These are phyloP conservation scores for Brachypodium distachyon DNA, from an alignment of 202 grass and related monocot genomes.

Conservation along the genomic window DNA sequence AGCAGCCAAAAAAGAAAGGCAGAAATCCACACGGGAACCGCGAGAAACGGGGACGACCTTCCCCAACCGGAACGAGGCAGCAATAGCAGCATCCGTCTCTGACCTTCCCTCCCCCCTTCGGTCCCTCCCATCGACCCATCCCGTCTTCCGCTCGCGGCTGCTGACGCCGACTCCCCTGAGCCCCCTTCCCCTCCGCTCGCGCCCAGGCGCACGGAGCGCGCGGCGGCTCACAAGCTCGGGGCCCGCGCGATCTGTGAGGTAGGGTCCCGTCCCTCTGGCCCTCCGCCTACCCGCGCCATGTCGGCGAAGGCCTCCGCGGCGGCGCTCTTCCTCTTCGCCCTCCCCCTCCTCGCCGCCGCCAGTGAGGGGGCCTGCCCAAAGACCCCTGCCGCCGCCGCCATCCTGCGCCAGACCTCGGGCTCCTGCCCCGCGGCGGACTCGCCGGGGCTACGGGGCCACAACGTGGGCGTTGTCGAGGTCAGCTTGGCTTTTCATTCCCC, in stretches of 20 bases:
- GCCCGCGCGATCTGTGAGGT: neutral
- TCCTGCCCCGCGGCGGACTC: neutral
- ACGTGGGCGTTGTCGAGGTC: slow-evolving; percentile 26
- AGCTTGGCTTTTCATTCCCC: neutral
- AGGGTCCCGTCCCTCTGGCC: too few species aligned
- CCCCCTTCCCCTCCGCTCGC: neutral
- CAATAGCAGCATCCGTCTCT: neutral
- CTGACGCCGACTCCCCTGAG: neutral
- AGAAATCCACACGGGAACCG: neutral
- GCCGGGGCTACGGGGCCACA: neutral
- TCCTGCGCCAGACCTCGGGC: neutral
- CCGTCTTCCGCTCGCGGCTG: neutral
- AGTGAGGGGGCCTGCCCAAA: slow-evolving; percentile 12
- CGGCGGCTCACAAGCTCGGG: neutral
- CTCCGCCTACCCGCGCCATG: neutral
- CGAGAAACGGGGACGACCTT: slow-evolving; percentile 13
- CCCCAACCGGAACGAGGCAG: neutral
- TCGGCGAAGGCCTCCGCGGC: slow-evolving; percentile 5
- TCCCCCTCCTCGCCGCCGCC: neutral
- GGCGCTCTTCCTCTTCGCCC: neutral
- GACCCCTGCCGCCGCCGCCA: neutral
- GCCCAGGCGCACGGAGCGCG: neutral
- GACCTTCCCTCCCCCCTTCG: neutral
- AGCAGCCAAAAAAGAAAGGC: neutral
- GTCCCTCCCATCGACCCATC: neutral